Conservation (phyloP, 257 asterid genomes). For the Knoxia roxburghii region DNA sequence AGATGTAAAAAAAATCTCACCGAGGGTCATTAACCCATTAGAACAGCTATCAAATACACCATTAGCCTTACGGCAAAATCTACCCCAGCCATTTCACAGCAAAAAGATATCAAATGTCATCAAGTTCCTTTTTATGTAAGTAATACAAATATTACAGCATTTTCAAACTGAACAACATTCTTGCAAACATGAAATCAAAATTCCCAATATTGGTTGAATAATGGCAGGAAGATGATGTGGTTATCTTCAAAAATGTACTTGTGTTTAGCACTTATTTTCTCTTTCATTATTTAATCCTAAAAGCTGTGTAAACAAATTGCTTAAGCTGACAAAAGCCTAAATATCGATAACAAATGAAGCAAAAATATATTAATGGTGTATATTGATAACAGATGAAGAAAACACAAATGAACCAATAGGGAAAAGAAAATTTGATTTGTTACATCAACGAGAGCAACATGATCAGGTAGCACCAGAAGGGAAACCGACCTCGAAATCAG, state of each 20-base stretch:
- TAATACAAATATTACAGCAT: no score
- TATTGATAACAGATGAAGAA: not conserved
- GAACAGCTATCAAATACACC: not conserved
- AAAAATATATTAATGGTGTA: not conserved
- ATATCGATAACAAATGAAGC: no score
- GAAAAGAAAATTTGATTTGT: not conserved
- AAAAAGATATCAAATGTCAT: not conserved
- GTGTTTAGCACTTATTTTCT: no score
- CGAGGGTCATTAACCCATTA: slow-evolving; percentile 14
- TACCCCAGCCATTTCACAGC: not conserved
- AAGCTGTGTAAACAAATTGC: not conserved
- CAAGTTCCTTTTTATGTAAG: not conserved
- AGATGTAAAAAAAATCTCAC: no score
- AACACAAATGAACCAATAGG: not conserved
- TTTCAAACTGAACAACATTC: not conserved
- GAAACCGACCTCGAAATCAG: slow-evolving; percentile 80
- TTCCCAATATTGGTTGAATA: not conserved
- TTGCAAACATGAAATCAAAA: not conserved
- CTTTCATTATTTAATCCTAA: not conserved
- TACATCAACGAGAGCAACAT: no score
- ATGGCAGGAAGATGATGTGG: not conserved
- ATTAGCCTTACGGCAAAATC: not conserved
- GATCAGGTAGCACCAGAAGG: not conserved
- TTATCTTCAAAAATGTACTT: not conserved
- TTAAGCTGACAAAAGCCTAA: not conserved